Evolutionary conservation across 2,329 filamentous ascomycete species (phyloP).

Genomic region (Beauveria rudraprayagi): DNA sequence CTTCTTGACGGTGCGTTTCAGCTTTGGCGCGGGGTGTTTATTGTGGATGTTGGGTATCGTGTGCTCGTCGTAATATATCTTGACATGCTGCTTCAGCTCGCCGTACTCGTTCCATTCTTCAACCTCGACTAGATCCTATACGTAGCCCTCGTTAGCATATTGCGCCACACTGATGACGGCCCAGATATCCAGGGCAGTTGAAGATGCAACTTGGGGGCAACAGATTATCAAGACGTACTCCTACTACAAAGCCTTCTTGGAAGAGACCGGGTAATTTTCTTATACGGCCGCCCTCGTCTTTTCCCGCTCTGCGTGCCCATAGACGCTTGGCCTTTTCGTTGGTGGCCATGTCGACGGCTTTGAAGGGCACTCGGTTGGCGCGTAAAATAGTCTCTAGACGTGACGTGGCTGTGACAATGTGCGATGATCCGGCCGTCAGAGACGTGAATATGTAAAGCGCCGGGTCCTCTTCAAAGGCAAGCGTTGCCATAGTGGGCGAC

Average conservation of each 20-base stretch:
- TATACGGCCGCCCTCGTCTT: conserved; percentile 49
- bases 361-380: conserved; percentile 90
- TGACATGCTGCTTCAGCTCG: conserved; percentile 82
- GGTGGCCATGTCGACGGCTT: conserved; percentile 82
- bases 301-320: conserved; percentile 77
- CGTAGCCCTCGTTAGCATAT: neutral
- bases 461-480: conserved; percentile 51
- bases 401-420: conserved; percentile 93
- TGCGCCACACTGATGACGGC: neutral
- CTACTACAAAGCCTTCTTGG: conserved; percentile 77
- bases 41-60: conserved; percentile 49
- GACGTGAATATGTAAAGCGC: conserved; percentile 93
- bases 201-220: neutral
- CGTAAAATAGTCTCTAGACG: conserved; percentile 93
- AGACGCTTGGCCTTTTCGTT: conserved; percentile 83
- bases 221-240: conserved; percentile 49
- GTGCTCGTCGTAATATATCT: conserved; percentile 55
- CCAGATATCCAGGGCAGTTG: neutral
- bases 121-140: conserved; percentile 80
- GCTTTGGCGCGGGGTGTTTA: conserved; percentile 35
- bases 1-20: conserved; percentile 29
- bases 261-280: conserved; percentile 85
- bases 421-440: conserved; percentile 86
- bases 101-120: conserved; percentile 99
- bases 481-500: conserved; percentile 20